Base-by-base conservation (phyloP, 148 eudicot species). In the Rhododendron mucronatum region DNA sequence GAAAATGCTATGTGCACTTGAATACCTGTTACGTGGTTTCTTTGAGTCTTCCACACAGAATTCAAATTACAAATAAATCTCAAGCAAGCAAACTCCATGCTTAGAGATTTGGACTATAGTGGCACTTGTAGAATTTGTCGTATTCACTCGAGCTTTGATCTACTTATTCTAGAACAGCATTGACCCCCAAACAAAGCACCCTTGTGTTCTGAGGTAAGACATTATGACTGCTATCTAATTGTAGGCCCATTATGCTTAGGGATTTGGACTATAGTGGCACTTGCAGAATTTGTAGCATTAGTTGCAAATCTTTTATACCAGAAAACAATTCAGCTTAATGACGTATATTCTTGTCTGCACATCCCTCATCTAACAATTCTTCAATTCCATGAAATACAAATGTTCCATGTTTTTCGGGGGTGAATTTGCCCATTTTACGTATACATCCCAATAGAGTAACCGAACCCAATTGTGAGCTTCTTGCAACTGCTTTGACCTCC, bases 401-500 rank as follows among this genome's bases (percentile, higher is more conserved):
- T 78, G 30, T 14, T 30, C 39, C 39, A 13, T 67, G 37, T 30
- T 12, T 65, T 65, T 10, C 2, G 21, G n/a, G 63, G 8, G 63
- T 57, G 69, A 63, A 28, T 63, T 63, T 23, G 26, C 69, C 69
- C 26, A 63, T 63, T 63, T 63, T 23, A 63, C 0, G 12, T 63
- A 23, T 63, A 23, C 7, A 61, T 37, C 33, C 74, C 39, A 1
- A 16, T 61, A 26, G 50, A 82, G 13, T 35, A 82, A 39, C 47
- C 48, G 28, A 71, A 83, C 57, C 76, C 67, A 3, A 50, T 30
- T 33, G 12, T n/a, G 20, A 1, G 50, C 44, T 39, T 13, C 37
- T 61, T 9, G 28, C 48, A 35, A 78, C 81, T n/a, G 30, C n/a
- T 61, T 39, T 39, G 84, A 48, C 78, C 78, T 83, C 77, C n/a